These are phyloP conservation scores for Piper betle DNA, from an alignment of 164 flowering plant genomes.

Conservation along the genomic window DNA sequence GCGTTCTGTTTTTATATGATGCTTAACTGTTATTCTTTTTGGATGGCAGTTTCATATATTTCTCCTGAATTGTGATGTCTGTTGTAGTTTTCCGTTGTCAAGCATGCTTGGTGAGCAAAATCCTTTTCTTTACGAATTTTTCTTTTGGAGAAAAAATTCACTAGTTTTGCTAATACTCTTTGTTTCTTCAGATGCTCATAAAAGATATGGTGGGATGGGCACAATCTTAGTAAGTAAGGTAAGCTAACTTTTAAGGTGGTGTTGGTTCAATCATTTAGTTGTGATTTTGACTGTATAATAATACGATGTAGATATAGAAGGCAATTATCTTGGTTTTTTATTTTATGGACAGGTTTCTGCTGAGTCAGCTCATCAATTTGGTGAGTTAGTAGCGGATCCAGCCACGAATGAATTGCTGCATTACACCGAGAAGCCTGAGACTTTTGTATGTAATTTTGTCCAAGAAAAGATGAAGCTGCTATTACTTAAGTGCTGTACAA, in stretches of 20 bases:
- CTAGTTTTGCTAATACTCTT: not conserved
- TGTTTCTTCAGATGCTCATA: constrained; percentile 32
- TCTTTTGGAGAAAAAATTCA: not conserved
- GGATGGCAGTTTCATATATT: constrained; percentile 72
- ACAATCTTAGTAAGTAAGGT: constrained; percentile 90
- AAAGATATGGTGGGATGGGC: constrained; percentile 84
- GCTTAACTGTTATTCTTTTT: not conserved
- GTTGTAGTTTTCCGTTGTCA: constrained; percentile 90
- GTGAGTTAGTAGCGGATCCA: constrained; percentile 92
- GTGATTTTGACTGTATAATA: not conserved
- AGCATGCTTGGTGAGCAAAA: constrained; percentile 70
- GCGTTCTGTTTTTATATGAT: not conserved
- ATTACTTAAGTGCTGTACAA: not conserved
- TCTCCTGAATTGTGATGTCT: constrained; percentile 91
- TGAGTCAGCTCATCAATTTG: constrained; percentile 90
- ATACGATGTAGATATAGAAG: not conserved
- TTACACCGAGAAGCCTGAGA: constrained; percentile 95
- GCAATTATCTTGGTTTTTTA: not conserved
- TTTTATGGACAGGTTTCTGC: constrained; percentile 59
- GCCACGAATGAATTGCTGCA: constrained; percentile 79
- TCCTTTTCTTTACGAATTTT: not conserved
- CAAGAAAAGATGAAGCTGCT: not conserved
- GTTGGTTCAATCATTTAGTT: not conserved
- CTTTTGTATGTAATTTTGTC: constrained; percentile 56
- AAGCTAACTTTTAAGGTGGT: constrained; percentile 10